A percentile compares a stretch with the other conserved stretches of the same genome.
These are phyloP conservation scores for Tremella fuciformis DNA, from an alignment of 768 basidiomycete species.

Conservation along the genomic window DNA sequence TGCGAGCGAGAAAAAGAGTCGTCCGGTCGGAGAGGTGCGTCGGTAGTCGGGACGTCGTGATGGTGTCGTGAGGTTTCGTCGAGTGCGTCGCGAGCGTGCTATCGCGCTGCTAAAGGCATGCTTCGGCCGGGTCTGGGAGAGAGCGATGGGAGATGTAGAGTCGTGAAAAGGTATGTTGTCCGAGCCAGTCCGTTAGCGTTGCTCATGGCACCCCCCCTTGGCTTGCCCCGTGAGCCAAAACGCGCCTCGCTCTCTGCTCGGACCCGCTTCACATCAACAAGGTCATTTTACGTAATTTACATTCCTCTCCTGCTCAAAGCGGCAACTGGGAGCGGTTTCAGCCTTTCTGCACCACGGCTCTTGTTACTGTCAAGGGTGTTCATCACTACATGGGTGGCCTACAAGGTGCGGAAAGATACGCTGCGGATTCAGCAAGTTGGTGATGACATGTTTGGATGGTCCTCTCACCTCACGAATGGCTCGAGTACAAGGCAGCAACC, in stretches of 20 bases:
- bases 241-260: neutral
- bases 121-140: too few relatives aligned
- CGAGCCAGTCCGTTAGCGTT: neutral
- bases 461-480: constrained; percentile 18
- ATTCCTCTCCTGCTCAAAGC: neutral
- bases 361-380: neutral
- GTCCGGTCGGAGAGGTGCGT: too few relatives aligned
- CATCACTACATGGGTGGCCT: constrained; percentile 6
- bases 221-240: neutral
- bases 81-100: too few relatives aligned
- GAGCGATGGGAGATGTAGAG: too few relatives aligned
- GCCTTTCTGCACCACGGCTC: neutral
- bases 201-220: neutral
- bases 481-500: constrained; percentile 17
- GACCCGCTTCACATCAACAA: too few relatives aligned
- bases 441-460: too few relatives aligned
- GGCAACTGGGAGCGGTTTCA: neutral
- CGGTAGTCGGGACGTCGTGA: too few relatives aligned
- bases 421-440: neutral
- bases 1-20: too few relatives aligned
- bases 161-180: neutral
- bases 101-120: too few relatives aligned
- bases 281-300: neutral
- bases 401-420: constrained; percentile 2
- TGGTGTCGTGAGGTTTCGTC: too few relatives aligned